Conservation (phyloP, 345 rosid species). For the Linum usitatissimum region DNA sequence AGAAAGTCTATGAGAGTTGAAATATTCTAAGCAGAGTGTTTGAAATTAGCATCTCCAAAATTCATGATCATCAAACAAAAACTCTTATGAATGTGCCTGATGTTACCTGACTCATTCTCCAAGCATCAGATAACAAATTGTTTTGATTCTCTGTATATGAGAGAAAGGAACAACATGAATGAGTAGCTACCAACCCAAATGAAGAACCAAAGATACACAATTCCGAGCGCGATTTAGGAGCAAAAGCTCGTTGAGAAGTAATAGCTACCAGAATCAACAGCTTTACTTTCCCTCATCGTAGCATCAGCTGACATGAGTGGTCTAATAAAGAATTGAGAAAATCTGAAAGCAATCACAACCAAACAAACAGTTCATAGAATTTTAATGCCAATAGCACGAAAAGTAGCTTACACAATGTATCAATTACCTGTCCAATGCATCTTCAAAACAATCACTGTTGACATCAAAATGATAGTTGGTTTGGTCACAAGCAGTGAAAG, state of each 20-base stretch:
- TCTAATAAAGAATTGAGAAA: conserved; percentile 76
- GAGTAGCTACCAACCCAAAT: background rate
- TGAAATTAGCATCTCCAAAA: background rate
- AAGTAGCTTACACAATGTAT: background rate
- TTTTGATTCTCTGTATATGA: conserved; percentile 69
- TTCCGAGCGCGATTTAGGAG: background rate
- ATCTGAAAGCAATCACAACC: conserved; percentile 35
- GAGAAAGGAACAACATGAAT: conserved; percentile 4
- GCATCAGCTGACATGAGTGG: conserved; percentile 95
- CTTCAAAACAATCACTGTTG: conserved; percentile 61
- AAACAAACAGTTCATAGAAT: conserved; percentile 15
- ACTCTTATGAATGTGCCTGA: background rate
- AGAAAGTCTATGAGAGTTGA: background rate
- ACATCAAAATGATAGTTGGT: conserved; percentile 73
- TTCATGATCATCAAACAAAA: background rate
- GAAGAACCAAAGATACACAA: conserved; percentile 2
- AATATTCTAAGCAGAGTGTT: background rate
- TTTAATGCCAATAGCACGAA: conserved; percentile 9
- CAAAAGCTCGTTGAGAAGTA: background rate
- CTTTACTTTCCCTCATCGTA: conserved; percentile 82
- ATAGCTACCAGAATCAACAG: conserved; percentile 79
- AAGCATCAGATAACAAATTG: conserved; percentile 64
- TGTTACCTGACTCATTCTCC: conserved; percentile 79
- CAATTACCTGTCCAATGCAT: conserved; percentile 78
- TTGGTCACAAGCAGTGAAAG: conserved; percentile 61